Evolutionary conservation across 371 early-diverging fungal species (phyloP).

Genomic region (Sanchytrium tribonematis): DNA sequence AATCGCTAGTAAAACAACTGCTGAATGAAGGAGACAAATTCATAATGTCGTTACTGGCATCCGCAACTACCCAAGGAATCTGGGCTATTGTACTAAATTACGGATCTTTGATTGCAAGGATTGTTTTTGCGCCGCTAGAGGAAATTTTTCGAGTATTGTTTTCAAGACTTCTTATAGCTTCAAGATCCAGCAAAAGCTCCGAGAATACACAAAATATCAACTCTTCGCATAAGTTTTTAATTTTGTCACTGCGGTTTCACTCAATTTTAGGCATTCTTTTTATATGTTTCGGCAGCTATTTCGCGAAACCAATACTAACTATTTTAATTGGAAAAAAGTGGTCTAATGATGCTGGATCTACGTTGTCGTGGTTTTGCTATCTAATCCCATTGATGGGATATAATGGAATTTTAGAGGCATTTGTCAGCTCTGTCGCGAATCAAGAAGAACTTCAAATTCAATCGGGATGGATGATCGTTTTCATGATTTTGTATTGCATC

Average conservation of each 20-base stretch:
- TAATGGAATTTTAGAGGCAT: slow-evolving; percentile 80
- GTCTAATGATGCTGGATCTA: slow-evolving; percentile 23
- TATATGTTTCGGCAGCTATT: slow-evolving; percentile 51
- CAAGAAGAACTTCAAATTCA: slow-evolving; percentile 25
- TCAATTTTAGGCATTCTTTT: slow-evolving; percentile 44
- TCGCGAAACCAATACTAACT: slow-evolving; percentile 36
- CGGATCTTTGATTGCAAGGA: slow-evolving; percentile 62
- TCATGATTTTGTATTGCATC: slow-evolving; percentile 39
- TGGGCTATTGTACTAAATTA: slow-evolving; percentile 61
- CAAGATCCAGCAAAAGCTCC: no score
- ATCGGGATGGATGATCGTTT: slow-evolving; percentile 39
- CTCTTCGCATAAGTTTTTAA: slow-evolving; percentile 8
- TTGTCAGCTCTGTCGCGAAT: slow-evolving; percentile 54
- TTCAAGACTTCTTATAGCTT: no score
- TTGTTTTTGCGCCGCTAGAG: slow-evolving; percentile 74
- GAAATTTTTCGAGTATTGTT: slow-evolving; percentile 61
- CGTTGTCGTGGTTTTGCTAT: slow-evolving; percentile 26
- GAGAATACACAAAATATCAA: no score
- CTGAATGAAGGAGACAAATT: slow-evolving; percentile 84
- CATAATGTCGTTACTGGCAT: slow-evolving; percentile 32
- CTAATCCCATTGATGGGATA: slow-evolving; percentile 77
- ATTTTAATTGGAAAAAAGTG: slow-evolving; percentile 33
- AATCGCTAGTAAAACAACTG: slow-evolving; percentile 61
- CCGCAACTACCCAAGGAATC: slow-evolving; percentile 32
- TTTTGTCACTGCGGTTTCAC: slow-evolving; percentile 30